Conservation (phyloP, 495 filamentous ascomycete genomes). For the Mycothermus thermophilus region DNA sequence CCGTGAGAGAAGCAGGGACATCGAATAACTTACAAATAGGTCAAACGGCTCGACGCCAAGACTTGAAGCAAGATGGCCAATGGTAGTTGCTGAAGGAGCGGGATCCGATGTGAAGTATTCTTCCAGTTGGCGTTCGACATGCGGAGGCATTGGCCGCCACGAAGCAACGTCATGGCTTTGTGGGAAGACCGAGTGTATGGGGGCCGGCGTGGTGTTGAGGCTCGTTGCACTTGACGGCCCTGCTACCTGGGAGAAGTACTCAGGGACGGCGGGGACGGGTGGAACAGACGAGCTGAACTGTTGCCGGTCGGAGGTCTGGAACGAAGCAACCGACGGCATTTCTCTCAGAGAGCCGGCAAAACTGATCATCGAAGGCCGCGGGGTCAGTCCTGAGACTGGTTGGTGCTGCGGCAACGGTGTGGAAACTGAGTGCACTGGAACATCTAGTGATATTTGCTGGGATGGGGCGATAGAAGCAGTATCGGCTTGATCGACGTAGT, state of each 20-base stretch:
- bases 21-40: constrained; percentile 17
- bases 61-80: constrained; percentile 29
- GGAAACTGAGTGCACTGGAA: neutral
- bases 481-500: neutral
- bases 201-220: constrained; percentile 18
- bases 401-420: neutral
- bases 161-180: too few species aligned
- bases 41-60: constrained; percentile 26
- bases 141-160: constrained; percentile 19
- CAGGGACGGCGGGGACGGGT: neutral
- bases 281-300: constrained; percentile 4
- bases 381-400: neutral
- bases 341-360: constrained; percentile 4
- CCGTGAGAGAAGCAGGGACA: too few species aligned
- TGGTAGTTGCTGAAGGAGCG: constrained; percentile 23
- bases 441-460: constrained; percentile 1
- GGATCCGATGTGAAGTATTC: constrained; percentile 29
- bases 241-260: constrained; percentile 2
- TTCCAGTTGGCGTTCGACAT: constrained; percentile 27
- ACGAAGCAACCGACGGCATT: constrained; percentile 8
- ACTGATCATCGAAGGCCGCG: constrained; percentile 3
- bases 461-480: constrained; percentile 3
- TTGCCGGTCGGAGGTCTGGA: constrained; percentile 5
- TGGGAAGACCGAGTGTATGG: constrained; percentile 19
- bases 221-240: constrained; percentile 17